phyloP scores from a whole-genome alignment of 2,329 filamentous ascomycete genomes.

The Pestalotiopsis fici region DNA sequence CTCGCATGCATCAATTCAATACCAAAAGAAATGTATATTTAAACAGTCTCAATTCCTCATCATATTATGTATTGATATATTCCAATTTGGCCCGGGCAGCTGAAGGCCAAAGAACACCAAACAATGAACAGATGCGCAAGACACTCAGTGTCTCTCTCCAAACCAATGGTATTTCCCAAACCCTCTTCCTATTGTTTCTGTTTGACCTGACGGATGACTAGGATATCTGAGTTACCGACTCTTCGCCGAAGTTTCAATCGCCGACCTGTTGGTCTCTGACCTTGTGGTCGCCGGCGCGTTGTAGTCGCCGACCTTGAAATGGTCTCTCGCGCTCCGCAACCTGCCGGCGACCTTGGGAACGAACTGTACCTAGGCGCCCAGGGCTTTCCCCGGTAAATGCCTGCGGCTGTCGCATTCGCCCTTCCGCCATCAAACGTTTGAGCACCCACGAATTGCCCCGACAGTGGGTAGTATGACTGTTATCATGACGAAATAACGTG shows the following conservation, averaged over 20 bases:
- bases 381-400: not conserved
- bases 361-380: no score
- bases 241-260: not conserved
- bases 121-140: not conserved
- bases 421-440: not conserved
- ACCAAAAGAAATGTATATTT: not conserved
- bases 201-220: not conserved
- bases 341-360: not conserved
- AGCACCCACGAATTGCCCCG: no score
- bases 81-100: not conserved
- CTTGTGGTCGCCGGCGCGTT: not conserved
- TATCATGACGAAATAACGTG: not conserved
- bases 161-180: not conserved
- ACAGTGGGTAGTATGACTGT: not conserved
- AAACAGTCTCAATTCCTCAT: not conserved
- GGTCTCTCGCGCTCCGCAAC: not conserved
- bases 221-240: not conserved
- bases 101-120: not conserved
- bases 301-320: not conserved
- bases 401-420: not conserved
- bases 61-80: not conserved
- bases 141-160: not conserved
- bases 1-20: not conserved
- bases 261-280: not conserved
- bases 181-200: not conserved